Conservation (phyloP, 2,329 filamentous ascomycete genomes). For the Byssochlamys sp. region DNA sequence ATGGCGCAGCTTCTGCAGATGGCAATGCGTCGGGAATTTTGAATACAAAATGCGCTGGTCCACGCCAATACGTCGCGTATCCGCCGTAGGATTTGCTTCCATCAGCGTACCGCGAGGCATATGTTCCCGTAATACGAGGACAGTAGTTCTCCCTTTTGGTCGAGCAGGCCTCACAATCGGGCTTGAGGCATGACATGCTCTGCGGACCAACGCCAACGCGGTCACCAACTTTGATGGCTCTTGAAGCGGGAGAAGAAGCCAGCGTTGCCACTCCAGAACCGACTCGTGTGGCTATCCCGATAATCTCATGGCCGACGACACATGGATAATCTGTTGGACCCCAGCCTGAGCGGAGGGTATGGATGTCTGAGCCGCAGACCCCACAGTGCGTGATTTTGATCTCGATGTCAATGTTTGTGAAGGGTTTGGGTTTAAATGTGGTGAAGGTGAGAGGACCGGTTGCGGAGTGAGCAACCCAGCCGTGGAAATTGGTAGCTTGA, state of each 20-base stretch:
- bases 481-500: constrained; percentile 25
- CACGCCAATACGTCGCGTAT: constrained; percentile 48
- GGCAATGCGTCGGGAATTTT: constrained; percentile 45
- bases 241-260: constrained; percentile 15
- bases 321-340: constrained; percentile 35
- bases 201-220: constrained; percentile 57
- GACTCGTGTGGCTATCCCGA: constrained; percentile 49
- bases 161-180: constrained; percentile 34
- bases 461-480: constrained; percentile 31
- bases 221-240: constrained; percentile 49
- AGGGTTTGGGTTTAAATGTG: constrained; percentile 32
- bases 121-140: constrained; percentile 25
- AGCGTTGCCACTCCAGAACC: constrained; percentile 32
- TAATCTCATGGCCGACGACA: constrained; percentile 57
- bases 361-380: constrained; percentile 55
- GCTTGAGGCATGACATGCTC: constrained; percentile 42
- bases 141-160: constrained; percentile 34
- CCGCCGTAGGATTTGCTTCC: constrained; percentile 56
- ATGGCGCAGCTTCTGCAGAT: constrained; percentile 51
- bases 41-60: constrained; percentile 50
- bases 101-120: constrained; percentile 31
- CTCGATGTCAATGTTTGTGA: constrained; percentile 55
- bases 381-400: constrained; percentile 58
- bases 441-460: constrained; percentile 23
- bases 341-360: constrained; percentile 47